Percentiles rank a stretch among this genome's conserved stretches.
Conservation (phyloP, 148 eudicot genomes). For the Cornus kousa region DNA sequence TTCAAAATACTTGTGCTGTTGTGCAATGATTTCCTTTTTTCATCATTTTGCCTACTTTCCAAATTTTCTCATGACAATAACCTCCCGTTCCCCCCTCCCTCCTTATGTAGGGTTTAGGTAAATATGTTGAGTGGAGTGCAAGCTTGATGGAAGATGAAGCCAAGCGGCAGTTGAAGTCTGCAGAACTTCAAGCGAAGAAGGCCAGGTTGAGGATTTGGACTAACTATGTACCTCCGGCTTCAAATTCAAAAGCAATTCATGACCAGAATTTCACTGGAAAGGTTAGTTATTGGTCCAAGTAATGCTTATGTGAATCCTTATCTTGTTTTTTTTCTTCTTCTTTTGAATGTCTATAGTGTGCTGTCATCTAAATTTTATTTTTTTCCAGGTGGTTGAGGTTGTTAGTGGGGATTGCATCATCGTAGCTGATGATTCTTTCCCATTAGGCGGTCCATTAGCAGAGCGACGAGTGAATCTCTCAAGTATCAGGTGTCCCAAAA, state of each 20-base stretch:
- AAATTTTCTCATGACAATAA: too few species aligned
- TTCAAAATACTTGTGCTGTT: background rate
- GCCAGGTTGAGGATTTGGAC: conserved; percentile 70
- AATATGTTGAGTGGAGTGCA: conserved; percentile 96
- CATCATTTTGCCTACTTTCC: too few species aligned
- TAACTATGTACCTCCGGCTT: conserved; percentile 71
- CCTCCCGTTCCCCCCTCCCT: too few species aligned
- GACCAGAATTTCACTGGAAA: conserved; percentile 95
- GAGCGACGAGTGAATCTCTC: conserved; percentile 96
- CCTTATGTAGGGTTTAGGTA: conserved; percentile 83
- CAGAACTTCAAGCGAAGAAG: conserved; percentile 92
- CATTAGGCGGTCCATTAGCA: conserved; percentile 78
- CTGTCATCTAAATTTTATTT: conserved; percentile 13
- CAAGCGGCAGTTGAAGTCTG: conserved; percentile 55
- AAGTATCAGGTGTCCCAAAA: conserved; percentile 82
- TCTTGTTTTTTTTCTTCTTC: conserved; percentile 3
- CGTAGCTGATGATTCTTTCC: conserved; percentile 91
- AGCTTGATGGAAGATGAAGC: conserved; percentile 74
- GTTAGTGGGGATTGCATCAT: conserved; percentile 89
- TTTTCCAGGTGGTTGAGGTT: conserved; percentile 78
- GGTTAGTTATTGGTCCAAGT: conserved; percentile 36
- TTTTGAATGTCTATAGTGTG: background rate
- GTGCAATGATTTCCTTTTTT: background rate
- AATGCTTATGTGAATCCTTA: background rate
- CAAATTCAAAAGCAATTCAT: conserved; percentile 87